Evolutionary conservation across 1,284 basidiomycete species (phyloP).

Genomic region (Ustilago crameri): DNA sequence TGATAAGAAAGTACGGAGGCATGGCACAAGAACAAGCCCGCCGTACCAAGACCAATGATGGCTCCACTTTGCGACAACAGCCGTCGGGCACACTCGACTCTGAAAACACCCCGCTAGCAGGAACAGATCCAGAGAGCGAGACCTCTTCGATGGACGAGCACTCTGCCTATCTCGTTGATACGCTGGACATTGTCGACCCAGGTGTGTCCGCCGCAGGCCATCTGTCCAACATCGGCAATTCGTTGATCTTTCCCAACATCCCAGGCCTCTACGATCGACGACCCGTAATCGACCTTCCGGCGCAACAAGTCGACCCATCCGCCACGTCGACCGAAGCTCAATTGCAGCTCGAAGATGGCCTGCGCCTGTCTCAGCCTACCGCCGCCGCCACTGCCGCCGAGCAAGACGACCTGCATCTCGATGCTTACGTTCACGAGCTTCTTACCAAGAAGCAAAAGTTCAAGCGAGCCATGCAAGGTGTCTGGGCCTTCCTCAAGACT

Average conservation of each 20-base stretch:
- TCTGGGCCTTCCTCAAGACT: constrained; percentile 87
- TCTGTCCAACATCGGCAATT: constrained; percentile 79
- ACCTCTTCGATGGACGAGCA: constrained; percentile 33
- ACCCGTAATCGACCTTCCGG: constrained; percentile 74
- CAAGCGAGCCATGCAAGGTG: constrained; percentile 75
- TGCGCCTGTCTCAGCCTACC: neutral
- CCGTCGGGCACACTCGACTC: too few species aligned
- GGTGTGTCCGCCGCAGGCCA: constrained; percentile 77
- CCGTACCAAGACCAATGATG: neutral
- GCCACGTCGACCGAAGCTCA: constrained; percentile 22
- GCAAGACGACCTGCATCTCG: constrained; percentile 40
- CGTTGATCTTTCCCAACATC: constrained; percentile 75
- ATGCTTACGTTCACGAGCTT: constrained; percentile 43
- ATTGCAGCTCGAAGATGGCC: constrained; percentile 36
- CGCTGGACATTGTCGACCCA: constrained; percentile 78
- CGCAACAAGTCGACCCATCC: constrained; percentile 22
- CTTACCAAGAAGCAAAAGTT: constrained; percentile 64
- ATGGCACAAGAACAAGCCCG: constrained; percentile 20
- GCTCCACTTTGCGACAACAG: neutral
- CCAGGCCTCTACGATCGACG: constrained; percentile 75
- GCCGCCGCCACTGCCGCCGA: constrained; percentile 2
- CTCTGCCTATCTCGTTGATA: constrained; percentile 41
- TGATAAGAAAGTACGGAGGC: constrained; percentile 37
- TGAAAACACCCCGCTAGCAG: too few species aligned
- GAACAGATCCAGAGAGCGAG: neutral